A percentile compares a stretch with the other conserved stretches of the same genome.
Evolutionary conservation across 2,329 filamentous ascomycete species (phyloP).

Genomic region (Aspergillus hiratsukae): DNA sequence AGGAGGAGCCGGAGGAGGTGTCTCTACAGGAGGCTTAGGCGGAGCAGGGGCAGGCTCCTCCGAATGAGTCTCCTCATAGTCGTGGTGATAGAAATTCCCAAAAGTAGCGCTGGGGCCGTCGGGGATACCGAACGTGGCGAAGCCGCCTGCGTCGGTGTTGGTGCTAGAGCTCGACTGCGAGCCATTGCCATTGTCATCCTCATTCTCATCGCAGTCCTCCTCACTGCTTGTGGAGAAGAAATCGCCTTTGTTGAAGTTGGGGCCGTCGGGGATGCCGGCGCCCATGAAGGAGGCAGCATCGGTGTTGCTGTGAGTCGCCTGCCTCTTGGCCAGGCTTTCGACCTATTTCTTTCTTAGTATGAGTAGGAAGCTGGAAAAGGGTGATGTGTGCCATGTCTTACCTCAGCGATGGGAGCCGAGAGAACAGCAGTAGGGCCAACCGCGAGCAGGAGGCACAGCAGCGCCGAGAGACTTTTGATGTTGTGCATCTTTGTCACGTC

Average conservation of each 20-base stretch:
- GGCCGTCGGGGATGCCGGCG: slow-evolving; percentile 17
- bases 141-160: no score
- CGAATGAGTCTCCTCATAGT: slow-evolving; percentile 13
- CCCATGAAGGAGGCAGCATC: slow-evolving; percentile 10
- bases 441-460: slow-evolving; percentile 28
- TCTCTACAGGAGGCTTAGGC: neutral
- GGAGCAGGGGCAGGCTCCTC: slow-evolving; percentile 12
- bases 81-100: slow-evolving; percentile 14
- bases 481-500: slow-evolving; percentile 18
- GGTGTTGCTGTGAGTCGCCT: slow-evolving; percentile 6
- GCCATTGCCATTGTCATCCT: slow-evolving; percentile 1
- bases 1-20: slow-evolving; percentile 2
- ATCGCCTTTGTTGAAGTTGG: slow-evolving; percentile 4
- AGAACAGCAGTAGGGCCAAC: slow-evolving; percentile 25
- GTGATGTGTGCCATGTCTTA: neutral
- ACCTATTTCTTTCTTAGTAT: slow-evolving; percentile 4
- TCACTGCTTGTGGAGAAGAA: neutral
- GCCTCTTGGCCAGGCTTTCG: slow-evolving; percentile 1
- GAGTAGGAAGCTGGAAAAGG: neutral
- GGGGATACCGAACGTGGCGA: slow-evolving; percentile 13
- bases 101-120: slow-evolving; percentile 22
- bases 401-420: slow-evolving; percentile 20
- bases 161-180: no score
- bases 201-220: neutral
- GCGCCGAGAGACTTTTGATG: slow-evolving; percentile 22